A percentile compares a stretch with the other conserved stretches of the same genome.
Evolutionary conservation across 768 basidiomycete genomes (phyloP).

Genomic region (Termitomyces sp.): DNA sequence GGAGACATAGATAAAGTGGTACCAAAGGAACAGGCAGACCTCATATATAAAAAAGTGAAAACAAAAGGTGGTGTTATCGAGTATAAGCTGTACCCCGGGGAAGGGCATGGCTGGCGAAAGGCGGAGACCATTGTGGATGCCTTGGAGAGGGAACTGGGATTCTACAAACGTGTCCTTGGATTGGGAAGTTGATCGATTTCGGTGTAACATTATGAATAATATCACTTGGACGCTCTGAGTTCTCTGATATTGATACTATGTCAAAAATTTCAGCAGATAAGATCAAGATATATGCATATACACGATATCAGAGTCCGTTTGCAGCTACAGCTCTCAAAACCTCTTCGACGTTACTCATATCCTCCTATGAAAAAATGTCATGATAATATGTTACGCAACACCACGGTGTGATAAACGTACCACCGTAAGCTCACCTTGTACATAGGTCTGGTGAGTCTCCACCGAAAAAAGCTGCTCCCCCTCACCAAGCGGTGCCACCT

Average conservation of each 20-base stretch:
- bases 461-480: neutral
- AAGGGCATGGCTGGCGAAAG: constrained; percentile 62
- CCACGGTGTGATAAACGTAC: neutral
- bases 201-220: neutral
- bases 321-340: neutral
- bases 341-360: constrained; percentile 10
- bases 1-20: constrained; percentile 60
- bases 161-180: constrained; percentile 44
- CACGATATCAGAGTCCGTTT: neutral
- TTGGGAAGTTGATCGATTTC: constrained; percentile 14
- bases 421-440: neutral
- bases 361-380: neutral
- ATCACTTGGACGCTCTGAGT: neutral
- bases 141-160: constrained; percentile 45
- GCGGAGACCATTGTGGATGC: constrained; percentile 49
- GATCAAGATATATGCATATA: neutral
- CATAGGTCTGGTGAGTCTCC: neutral
- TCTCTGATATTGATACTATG: neutral
- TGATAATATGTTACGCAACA: neutral
- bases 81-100: constrained; percentile 56
- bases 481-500: neutral
- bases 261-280: neutral
- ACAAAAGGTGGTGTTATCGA: constrained; percentile 47
- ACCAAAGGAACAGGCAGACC: constrained; percentile 58
- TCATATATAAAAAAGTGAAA: constrained; percentile 49